A percentile compares a stretch with the other conserved stretches of the same genome.
phyloP scores from a whole-genome alignment of 805 yeast genomes.

The Schwanniomyces vanrijiae region DNA sequence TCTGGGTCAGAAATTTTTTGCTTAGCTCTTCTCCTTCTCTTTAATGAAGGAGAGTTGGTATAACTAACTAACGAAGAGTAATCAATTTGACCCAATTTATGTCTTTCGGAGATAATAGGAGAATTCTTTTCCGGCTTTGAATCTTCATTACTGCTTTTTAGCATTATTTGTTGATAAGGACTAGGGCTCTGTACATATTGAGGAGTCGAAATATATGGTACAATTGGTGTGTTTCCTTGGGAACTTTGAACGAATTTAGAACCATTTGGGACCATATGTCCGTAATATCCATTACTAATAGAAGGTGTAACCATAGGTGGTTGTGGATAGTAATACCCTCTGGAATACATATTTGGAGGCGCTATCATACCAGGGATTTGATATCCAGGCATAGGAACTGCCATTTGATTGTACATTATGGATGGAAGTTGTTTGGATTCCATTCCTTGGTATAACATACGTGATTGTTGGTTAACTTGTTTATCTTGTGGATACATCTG shows the following conservation, averaged over 20 bases:
- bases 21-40: slow-evolving; percentile 24
- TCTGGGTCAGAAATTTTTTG: slow-evolving; percentile 4
- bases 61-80: slow-evolving; percentile 34
- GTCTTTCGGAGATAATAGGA: neutral
- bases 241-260: neutral
- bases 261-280: neutral
- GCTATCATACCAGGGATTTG: neutral
- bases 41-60: slow-evolving; percentile 32
- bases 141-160: neutral
- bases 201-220: neutral
- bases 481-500: neutral
- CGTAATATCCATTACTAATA: neutral
- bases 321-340: slow-evolving; percentile 1
- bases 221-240: neutral
- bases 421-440: slow-evolving; percentile 1
- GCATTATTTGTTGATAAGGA: neutral
- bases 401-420: neutral
- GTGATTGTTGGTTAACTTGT: neutral
- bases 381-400: neutral
- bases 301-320: neutral
- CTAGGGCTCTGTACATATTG: neutral
- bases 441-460: neutral
- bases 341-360: neutral
- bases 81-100: slow-evolving; percentile 20
- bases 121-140: neutral